Base-by-base conservation (phyloP, 345 rosid species). In the Linum lewisii region DNA sequence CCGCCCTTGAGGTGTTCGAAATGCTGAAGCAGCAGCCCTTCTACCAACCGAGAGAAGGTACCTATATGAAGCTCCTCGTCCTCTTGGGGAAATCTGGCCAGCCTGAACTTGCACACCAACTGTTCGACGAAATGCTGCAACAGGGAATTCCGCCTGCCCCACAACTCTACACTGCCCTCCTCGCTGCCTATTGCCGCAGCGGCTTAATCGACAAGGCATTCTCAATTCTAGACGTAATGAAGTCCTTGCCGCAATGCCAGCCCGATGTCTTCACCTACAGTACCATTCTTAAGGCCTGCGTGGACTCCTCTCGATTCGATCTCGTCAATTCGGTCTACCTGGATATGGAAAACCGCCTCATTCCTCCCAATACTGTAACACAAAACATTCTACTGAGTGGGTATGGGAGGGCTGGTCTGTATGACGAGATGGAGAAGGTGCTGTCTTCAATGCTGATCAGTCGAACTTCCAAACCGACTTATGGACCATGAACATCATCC, bases 311-410 rank as follows among this genome's bases (percentile, higher is more conserved):
- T 18, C 66, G 61, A 6, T 88, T 84, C 21, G 96, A 88, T 47
- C 66, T 84, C 60, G 81, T 92, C 15, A 86, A 82, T 50, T 62
- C 70, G 15, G 67, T 88, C 34, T 83, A 86, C 61, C 74, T 26
- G 59, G 82, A 92, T 57, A 88, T 88, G 98, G 79, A 70, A 21
- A 82, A 78, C n/a, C 77, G 96, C 58, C 54, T 62, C 63, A 86
- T 88, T 8, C 70, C 79, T 65, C 93, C 93, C 5, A 83, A 86
- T 65, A 88, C 95, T 0, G 95, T 92, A 61, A 88, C 98, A 1
- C 93, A 86, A 63, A 92, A 88, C 66, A 82, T 77, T 51, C 95
- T 92, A 23, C 72, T 92, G n/a, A 83, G 90, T n/a, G 98, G 95
- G 50, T 88, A 81, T 45, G 93, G 95, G 49, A 81, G 76, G 68